Conservation (phyloP, 345 rosid species). For the Eucalyptus dawsonii region DNA sequence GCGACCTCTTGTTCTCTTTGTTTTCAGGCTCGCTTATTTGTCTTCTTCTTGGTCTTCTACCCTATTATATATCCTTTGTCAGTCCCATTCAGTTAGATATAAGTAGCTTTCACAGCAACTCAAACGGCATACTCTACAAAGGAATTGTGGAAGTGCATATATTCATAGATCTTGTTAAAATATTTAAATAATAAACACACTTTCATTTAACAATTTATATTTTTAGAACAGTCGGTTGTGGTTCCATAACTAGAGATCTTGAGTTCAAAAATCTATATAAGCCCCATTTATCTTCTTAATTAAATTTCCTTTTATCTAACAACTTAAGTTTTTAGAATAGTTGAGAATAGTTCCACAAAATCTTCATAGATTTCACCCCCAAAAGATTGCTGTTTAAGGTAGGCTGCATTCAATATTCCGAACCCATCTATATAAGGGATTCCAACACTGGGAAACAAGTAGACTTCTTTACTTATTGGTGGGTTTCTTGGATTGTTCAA, state of each 20-base stretch:
- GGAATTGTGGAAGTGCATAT: neutral
- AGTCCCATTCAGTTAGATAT: neutral
- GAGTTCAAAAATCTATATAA: rapidly evolving
- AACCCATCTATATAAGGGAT: neutral
- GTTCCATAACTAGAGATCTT: rapidly evolving
- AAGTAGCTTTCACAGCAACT: neutral
- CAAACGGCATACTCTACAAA: neutral
- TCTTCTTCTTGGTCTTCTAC: neutral
- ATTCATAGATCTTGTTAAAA: neutral
- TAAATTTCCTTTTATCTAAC: no score
- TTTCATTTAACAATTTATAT: rapidly evolving
- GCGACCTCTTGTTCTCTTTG: neutral
- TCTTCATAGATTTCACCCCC: rapidly evolving
- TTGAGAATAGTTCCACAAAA: rapidly evolving
- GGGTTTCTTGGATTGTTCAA: no score
- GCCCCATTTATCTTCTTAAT: no score
- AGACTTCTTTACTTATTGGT: neutral
- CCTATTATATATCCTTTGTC: neutral
- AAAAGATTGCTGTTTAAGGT: neutral
- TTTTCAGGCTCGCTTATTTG: neutral
- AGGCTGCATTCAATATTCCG: neutral
- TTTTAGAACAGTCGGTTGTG: no score
- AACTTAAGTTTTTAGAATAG: rapidly evolving
- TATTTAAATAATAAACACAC: no score
- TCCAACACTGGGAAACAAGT: neutral